Evolutionary conservation across 768 basidiomycete species (phyloP).

Genomic region (Mycena vulgaris): DNA sequence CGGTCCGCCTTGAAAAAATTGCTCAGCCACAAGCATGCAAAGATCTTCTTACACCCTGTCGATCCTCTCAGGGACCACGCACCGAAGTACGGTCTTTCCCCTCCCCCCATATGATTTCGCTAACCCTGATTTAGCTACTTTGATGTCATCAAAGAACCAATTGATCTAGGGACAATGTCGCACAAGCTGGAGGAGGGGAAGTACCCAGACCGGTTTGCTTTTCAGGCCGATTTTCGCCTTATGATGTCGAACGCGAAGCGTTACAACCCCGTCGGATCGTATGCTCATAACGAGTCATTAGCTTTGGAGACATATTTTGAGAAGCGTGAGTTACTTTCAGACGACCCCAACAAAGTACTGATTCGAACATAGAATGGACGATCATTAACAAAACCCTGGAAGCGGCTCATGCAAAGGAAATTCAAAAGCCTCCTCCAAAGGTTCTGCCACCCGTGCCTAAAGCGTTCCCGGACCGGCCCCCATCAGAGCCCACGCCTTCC

Average conservation of each 20-base stretch:
- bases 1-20: conserved; percentile 87
- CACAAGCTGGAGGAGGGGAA: conserved; percentile 90
- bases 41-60: conserved; percentile 89
- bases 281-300: conserved; percentile 82
- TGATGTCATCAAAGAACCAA: conserved; percentile 90
- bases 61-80: conserved; percentile 95
- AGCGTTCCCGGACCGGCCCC: conserved; percentile 53
- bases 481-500: conserved; percentile 51
- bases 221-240: conserved; percentile 88
- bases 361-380: conserved; percentile 79
- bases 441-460: conserved; percentile 57
- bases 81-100: conserved; percentile 70
- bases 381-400: conserved; percentile 89
- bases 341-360: not conserved
- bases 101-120: conserved; percentile 4
- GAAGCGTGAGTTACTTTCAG: conserved; percentile 72
- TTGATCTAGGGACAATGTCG: conserved; percentile 93
- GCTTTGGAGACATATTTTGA: conserved; percentile 87
- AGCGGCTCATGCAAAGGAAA: conserved; percentile 66
- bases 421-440: conserved; percentile 55
- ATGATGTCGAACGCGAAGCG: conserved; percentile 90
- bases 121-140: conserved; percentile 77
- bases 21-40: conserved; percentile 78
- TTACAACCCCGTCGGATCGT: conserved; percentile 84
- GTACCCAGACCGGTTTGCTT: conserved; percentile 88